Evolutionary conservation across 495 filamentous ascomycete species (phyloP).

Genomic region (Aspergillus indologenus): DNA sequence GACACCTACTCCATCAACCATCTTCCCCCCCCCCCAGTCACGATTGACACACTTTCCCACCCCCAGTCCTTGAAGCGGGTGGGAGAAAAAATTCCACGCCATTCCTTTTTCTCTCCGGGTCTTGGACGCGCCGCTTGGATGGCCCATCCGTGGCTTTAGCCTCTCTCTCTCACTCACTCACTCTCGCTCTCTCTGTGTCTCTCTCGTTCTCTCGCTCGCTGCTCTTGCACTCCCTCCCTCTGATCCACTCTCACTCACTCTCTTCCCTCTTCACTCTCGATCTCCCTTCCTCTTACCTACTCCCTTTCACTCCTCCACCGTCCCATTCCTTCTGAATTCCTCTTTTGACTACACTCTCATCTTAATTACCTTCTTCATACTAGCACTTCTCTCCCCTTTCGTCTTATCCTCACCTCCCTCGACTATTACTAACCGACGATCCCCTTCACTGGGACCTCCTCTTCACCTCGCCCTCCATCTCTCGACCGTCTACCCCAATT

Average conservation of each 20-base stretch:
- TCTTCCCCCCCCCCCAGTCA: background rate
- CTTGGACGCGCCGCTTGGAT: constrained; percentile 30
- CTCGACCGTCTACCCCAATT: constrained; percentile 16
- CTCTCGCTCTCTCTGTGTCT: constrained; percentile 17
- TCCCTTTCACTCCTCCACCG: constrained; percentile 19
- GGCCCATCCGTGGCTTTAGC: constrained; percentile 29
- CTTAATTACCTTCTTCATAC: constrained; percentile 34
- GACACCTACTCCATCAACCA: background rate
- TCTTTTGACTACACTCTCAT: constrained; percentile 14
- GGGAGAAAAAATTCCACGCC: constrained; percentile 31
- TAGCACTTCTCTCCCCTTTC: constrained; percentile 26
- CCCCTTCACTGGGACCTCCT: constrained; percentile 26
- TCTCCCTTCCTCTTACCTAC: constrained; percentile 20
- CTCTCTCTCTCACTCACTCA: constrained; percentile 22
- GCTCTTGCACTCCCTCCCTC: constrained; percentile 20
- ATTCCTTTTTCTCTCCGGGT: constrained; percentile 34
- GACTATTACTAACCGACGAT: constrained; percentile 31
- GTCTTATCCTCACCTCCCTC: constrained; percentile 27
- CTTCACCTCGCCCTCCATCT: constrained; percentile 19
- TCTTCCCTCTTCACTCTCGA: constrained; percentile 26
- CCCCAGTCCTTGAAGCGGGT: constrained; percentile 23
- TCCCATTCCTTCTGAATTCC: constrained; percentile 17
- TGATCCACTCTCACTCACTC: constrained; percentile 13
- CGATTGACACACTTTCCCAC: constrained; percentile 6
- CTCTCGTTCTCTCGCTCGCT: constrained; percentile 11